Evolutionary conservation across 1,284 basidiomycete species (phyloP), one percentile per base, ranked within the genome.

Genomic region (Thelephora terrestris): DNA sequence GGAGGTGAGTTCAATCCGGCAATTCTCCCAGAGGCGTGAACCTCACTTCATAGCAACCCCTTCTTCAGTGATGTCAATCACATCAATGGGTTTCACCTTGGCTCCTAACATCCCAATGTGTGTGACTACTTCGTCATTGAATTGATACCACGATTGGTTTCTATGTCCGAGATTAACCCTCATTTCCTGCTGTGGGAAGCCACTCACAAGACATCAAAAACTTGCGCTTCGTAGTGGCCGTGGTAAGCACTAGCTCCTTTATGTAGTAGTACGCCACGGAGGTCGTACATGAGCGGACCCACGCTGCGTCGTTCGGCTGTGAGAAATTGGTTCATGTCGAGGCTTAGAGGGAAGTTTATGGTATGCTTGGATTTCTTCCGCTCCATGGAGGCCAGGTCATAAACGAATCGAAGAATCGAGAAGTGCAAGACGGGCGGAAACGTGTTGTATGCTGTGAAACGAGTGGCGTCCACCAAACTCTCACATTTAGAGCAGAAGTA

Each of bases 211-310:
- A 73, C 70, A 61, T 94, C 88, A 58, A 81, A 85, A 5, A 92
- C 87, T 59, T 94, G 86, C 24, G 89, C 89, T 57, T 91, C 84
- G 58, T 96, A 96, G 61, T 96, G 92, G 2, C 92, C 92, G 57
- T 91, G 87, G 65, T 93, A 87, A 10, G 92, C 92, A 66, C 90
- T 85, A 7, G 75, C 58, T 2, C 92, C 92, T 58, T 87, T 86
- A 65, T 96, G 92, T 47, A 90, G 64, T 7, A 96, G 66, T 7
- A 95, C 79, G 5, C 88, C 92, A 39, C 81, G 75, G 25, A 96
- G 66, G 47, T 91, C 85, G 58, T 95, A 96, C 18, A 76, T 59
- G 57, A 71, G 10, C 47, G 44, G 42, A 47, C 52, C 20, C 32
- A 4, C 21, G 29, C 55, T 52, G 3, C 32, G 34, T 21, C 57